A percentile compares a stretch with the other conserved stretches of the same genome.
Conservation (phyloP, 805 yeast species). For the Peterozyma xylosa region DNA sequence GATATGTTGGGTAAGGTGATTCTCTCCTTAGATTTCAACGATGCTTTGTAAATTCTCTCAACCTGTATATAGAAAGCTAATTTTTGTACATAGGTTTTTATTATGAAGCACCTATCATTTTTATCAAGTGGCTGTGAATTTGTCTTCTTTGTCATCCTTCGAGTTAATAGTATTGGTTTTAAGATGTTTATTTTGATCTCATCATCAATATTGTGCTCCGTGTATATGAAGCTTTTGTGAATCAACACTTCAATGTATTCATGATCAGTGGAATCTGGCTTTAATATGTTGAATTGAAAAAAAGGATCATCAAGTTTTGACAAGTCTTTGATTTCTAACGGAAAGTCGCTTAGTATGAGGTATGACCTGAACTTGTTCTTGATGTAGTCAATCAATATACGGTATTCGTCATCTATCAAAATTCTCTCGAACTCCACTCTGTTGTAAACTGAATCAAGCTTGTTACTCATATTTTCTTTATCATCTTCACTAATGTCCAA, state of each 20-base stretch:
- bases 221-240: constrained; percentile 40
- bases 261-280: constrained; percentile 32
- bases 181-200: constrained; percentile 32
- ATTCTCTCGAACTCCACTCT: constrained; percentile 30
- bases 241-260: constrained; percentile 38
- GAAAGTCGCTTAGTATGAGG: constrained; percentile 45
- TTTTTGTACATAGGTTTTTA: constrained; percentile 37
- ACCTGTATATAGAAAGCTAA: constrained; percentile 59
- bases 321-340: constrained; percentile 27
- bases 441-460: constrained; percentile 52
- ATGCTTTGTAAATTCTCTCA: constrained; percentile 52
- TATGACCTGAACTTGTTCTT: constrained; percentile 61
- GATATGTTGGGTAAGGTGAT: background rate
- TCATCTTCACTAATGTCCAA: constrained; percentile 18
- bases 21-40: constrained; percentile 17
- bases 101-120: constrained; percentile 36
- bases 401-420: constrained; percentile 48
- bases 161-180: constrained; percentile 19
- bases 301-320: constrained; percentile 17
- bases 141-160: constrained; percentile 8
- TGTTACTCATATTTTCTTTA: constrained; percentile 17
- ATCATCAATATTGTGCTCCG: constrained; percentile 42
- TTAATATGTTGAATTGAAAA: constrained; percentile 30
- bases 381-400: constrained; percentile 58
- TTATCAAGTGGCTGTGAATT: constrained; percentile 17